Evolutionary conservation across 2,329 filamentous ascomycete species (phyloP).

Genomic region (Periconia sp.): DNA sequence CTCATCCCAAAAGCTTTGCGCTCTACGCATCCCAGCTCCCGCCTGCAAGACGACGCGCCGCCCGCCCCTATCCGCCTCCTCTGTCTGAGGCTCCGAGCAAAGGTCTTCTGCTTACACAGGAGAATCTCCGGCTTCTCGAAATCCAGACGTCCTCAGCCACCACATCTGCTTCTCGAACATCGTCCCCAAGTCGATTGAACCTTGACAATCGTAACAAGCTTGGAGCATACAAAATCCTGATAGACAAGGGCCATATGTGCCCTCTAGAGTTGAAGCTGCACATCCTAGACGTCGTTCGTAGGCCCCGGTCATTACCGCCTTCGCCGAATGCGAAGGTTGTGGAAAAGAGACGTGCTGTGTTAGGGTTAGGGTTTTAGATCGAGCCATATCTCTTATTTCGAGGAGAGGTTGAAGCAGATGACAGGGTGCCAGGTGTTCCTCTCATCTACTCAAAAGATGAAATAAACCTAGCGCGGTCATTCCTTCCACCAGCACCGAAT

Average conservation of each 20-base stretch:
- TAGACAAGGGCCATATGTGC: background rate
- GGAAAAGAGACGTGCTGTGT: background rate
- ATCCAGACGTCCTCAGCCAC: background rate
- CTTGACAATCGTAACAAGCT: slow-evolving; percentile 2
- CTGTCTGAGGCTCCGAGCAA: background rate
- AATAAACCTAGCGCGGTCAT: slow-evolving; percentile 4
- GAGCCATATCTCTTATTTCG: slow-evolving; percentile 10
- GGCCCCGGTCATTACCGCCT: background rate
- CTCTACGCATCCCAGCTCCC: background rate
- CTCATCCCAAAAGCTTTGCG: background rate
- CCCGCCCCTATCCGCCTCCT: background rate
- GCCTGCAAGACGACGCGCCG: slow-evolving; percentile 1
- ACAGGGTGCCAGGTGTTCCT: slow-evolving; percentile 1
- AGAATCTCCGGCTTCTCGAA: background rate
- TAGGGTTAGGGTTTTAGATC: slow-evolving; percentile 6
- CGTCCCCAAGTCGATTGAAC: slow-evolving; percentile 1
- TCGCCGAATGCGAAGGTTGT: slow-evolving; percentile 6
- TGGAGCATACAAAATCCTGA: slow-evolving; percentile 1
- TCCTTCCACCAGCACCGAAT: slow-evolving; percentile 6
- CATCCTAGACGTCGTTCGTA: background rate
- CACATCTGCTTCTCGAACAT: slow-evolving; percentile 1
- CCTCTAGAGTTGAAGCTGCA: background rate
- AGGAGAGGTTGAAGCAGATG: slow-evolving; percentile 1
- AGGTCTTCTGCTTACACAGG: background rate
- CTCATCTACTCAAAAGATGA: slow-evolving; percentile 10